A percentile compares a stretch with the other conserved stretches of the same genome.
These are phyloP conservation scores for Lonicera japonica DNA, from an alignment of 129 eudicot genomes.

Conservation along the genomic window DNA sequence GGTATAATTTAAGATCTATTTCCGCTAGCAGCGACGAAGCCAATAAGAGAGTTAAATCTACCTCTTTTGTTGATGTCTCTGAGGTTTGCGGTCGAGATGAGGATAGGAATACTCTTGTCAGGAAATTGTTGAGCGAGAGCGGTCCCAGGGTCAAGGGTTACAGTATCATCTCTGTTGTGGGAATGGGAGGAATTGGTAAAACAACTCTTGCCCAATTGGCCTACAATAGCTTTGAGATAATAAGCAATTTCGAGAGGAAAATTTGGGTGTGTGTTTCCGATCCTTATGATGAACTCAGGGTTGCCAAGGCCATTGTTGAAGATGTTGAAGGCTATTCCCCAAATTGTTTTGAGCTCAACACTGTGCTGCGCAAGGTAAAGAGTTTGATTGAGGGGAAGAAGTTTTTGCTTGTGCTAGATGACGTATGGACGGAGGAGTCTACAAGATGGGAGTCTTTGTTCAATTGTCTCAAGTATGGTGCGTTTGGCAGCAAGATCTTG, in stretches of 20 bases:
- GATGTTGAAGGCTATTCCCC: conserved; percentile 12
- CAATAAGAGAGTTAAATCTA: conserved; percentile 6
- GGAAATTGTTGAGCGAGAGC: conserved; percentile 17
- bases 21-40: neutral
- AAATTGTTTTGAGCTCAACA: conserved; percentile 20
- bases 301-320: conserved; percentile 42
- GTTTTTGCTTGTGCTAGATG: conserved; percentile 50
- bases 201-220: conserved; percentile 50
- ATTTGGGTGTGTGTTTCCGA: conserved; percentile 62
- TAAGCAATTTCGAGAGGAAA: conserved; percentile 18
- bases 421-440: conserved; percentile 46
- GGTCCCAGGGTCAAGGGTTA: neutral
- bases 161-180: conserved; percentile 35
- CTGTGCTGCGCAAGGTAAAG: conserved; percentile 18
- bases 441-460: conserved; percentile 29
- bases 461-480: conserved; percentile 27
- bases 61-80: conserved; percentile 25
- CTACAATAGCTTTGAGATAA: conserved; percentile 17
- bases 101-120: conserved; percentile 33
- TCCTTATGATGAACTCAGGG: conserved; percentile 18
- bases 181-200: conserved; percentile 57
- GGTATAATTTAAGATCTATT: conserved; percentile 9
- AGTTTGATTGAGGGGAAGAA: conserved; percentile 9
- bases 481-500: conserved; percentile 47
- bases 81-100: conserved; percentile 35